These are phyloP conservation scores for Neurospora sp. DNA, from an alignment of 495 filamentous ascomycete genomes.

Conservation along the genomic window DNA sequence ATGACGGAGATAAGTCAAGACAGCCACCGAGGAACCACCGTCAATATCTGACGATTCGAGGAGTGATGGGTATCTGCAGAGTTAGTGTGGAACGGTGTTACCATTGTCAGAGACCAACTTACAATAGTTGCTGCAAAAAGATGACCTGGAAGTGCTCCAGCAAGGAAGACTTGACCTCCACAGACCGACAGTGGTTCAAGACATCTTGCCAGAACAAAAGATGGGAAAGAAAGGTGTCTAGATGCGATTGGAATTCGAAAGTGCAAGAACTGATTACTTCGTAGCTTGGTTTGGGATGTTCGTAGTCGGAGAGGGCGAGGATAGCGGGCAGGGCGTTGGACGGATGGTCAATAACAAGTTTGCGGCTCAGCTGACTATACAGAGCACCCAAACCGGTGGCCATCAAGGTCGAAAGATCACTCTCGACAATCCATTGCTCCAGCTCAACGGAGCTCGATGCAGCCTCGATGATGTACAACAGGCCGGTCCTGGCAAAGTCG, in stretches of 20 bases:
- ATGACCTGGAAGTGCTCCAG: slow-evolving; percentile 96
- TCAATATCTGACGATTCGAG: slow-evolving; percentile 94
- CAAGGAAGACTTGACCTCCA: slow-evolving; percentile 82
- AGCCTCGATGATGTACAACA: slow-evolving; percentile 92
- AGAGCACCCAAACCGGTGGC: slow-evolving; percentile 88
- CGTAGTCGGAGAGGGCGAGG: slow-evolving; percentile 76
- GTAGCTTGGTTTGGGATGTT: slow-evolving; percentile 46
- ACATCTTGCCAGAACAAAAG: slow-evolving; percentile 97
- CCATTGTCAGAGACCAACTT: slow-evolving; percentile 21
- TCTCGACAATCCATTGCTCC: slow-evolving; percentile 94
- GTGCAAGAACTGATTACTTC: slow-evolving; percentile 64
- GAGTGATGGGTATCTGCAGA: slow-evolving; percentile 75
- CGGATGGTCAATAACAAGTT: slow-evolving; percentile 52
- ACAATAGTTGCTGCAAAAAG: slow-evolving; percentile 92
- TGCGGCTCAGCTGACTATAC: slow-evolving; percentile 88
- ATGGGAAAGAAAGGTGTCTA: slow-evolving; percentile 91
- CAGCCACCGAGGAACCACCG: slow-evolving; percentile 91
- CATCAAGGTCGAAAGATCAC: slow-evolving; percentile 94
- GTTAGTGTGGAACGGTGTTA: slow-evolving; percentile 4
- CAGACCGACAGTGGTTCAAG: slow-evolving; percentile 84
- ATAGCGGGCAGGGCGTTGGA: slow-evolving; percentile 64
- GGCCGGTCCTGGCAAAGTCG: slow-evolving; percentile 92
- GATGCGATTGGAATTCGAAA: slow-evolving; percentile 60
- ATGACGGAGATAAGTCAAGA: slow-evolving; percentile 84
- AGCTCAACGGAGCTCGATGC: slow-evolving; percentile 70